phyloP scores from a whole-genome alignment of 73 alveolate species.

The Uronychia binucleata region DNA sequence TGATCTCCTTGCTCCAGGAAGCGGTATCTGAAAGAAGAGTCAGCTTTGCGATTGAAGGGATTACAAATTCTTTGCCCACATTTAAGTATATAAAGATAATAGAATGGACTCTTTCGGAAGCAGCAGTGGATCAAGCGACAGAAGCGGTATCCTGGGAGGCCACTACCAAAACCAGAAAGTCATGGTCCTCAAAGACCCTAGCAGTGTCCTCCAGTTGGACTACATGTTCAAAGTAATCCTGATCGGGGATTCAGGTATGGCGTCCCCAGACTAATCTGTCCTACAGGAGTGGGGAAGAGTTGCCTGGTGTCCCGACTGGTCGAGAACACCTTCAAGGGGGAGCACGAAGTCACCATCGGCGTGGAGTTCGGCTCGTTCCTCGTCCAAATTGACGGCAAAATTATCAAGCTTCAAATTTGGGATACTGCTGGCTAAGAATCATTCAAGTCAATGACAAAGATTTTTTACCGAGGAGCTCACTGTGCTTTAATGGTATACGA shows the following conservation, averaged over 20 bases:
- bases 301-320: conserved; percentile 88
- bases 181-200: background rate
- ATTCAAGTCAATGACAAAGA: conserved; percentile 86
- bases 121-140: background rate
- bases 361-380: conserved; percentile 94
- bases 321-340: conserved; percentile 84
- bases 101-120: background rate
- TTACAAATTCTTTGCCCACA: background rate
- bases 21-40: background rate
- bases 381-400: conserved; percentile 68
- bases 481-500: conserved; percentile 93
- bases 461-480: conserved; percentile 90
- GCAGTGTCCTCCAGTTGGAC: conserved; percentile 30
- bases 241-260: conserved; percentile 87
- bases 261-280: background rate
- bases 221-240: conserved; percentile 69
- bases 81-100: background rate
- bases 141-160: too few species aligned
- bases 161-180: background rate
- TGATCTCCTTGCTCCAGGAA: background rate
- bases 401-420: conserved; percentile 89
- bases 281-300: conserved; percentile 92
- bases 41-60: background rate
- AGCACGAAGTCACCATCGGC: conserved; percentile 93
- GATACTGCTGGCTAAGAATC: conserved; percentile 98